phyloP scores from a whole-genome alignment of 2,329 filamentous ascomycete species.

The Microcyclosporella mali region DNA sequence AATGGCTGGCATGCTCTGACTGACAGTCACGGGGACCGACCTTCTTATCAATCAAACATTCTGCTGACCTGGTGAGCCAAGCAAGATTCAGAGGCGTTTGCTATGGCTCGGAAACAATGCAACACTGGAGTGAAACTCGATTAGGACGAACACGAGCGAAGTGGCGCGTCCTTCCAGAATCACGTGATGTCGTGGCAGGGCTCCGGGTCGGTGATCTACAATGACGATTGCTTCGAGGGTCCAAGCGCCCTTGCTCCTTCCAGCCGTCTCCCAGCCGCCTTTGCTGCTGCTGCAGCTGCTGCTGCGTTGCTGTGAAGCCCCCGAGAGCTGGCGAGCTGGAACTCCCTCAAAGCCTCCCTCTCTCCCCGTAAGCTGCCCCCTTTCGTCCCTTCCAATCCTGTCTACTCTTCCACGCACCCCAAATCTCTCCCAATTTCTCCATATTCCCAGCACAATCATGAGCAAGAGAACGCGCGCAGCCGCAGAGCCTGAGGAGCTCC shows the following conservation, averaged over 20 bases:
- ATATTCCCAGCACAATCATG: conserved; percentile 19
- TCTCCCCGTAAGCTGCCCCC: conserved; percentile 1
- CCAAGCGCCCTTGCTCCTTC: too few species aligned
- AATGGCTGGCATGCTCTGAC: too few species aligned
- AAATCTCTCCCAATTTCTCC: conserved; percentile 2
- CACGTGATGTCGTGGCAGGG: too few species aligned
- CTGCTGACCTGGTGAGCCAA: too few species aligned
- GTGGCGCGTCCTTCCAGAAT: background rate
- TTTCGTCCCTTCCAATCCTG: background rate
- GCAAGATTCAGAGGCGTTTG: too few species aligned
- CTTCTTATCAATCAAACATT: too few species aligned
- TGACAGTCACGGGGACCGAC: too few species aligned
- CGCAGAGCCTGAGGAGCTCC: conserved; percentile 39
- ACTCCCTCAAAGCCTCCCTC: conserved; percentile 1
- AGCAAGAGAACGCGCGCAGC: conserved; percentile 41
- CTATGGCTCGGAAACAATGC: too few species aligned
- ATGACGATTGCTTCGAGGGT: too few species aligned
- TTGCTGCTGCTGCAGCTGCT: background rate
- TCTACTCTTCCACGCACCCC: background rate
- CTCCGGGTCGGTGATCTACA: too few species aligned
- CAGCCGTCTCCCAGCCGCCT: conserved; percentile 6
- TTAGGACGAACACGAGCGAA: background rate
- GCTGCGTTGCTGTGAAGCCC: background rate
- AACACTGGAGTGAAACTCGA: too few species aligned
- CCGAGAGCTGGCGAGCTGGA: background rate